Evolutionary conservation across 2,329 filamentous ascomycete genomes (phyloP), one percentile per base, ranked within the genome.

Genomic region (Thelonectria olida): DNA sequence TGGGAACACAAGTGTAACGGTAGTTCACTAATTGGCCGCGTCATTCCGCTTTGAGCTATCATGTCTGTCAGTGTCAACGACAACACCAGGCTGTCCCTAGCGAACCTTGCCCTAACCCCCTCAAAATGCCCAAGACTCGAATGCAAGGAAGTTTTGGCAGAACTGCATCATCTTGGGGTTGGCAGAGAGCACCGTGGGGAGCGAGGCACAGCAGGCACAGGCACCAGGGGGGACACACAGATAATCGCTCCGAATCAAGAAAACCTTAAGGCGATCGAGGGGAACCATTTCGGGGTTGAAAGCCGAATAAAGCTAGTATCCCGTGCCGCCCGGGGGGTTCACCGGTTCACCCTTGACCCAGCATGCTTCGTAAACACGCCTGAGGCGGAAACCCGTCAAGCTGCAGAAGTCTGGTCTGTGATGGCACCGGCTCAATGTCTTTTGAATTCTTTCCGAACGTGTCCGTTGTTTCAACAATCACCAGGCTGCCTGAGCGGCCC

Each of bases 251-350:
- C 47, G 17, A 52, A 51, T 45, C 39, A 15, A 55, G 31, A 41
- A 41, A n/a, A 31, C 28, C 22, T 38, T 23, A 31, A 28, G 42
- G 48, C 25, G 54, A 55, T 65, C 53, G 49, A 58, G 49, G 53
- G 60, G 54, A 65, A 63, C 58, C 45, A 61, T 31, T 58, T 67
- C 68, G 68, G 68, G 45, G 54, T 59, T 65, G 49, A 34, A 23
- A 34, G 34, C 65, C 59, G 51, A 28, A 71, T 64, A 9, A 13
- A 71, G 68, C 48, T 70, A 70, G 68, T 36, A 54, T 50, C 54
- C 38, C 28, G 42, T 17, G 36, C 22, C 22, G 51, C 34, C 48
- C 42, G 50, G 42, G 67, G 58, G 51, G 23, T 44, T 53, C 54
- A 8, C 31, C 25, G 9, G n/a, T n/a, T 27, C 6, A 27, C 6